Percentiles rank a stretch among this genome's conserved stretches.
Conservation (phyloP, 75 land plant genomes). For the Gnetum montanum region DNA sequence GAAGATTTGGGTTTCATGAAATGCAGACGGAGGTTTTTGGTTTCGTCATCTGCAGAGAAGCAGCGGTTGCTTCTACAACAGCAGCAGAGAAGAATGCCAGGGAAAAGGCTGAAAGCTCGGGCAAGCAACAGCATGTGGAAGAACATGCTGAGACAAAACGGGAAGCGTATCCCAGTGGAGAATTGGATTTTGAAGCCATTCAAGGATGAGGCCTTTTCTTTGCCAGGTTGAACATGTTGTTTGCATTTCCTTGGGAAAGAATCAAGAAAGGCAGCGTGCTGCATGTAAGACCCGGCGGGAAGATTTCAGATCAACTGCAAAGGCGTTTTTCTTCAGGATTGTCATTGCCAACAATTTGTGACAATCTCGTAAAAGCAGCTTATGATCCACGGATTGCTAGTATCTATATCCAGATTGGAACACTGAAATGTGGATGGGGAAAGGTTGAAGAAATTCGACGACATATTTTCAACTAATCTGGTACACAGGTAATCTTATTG, state of each 20-base stretch:
- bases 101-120: neutral
- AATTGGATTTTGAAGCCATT: slow-evolving; percentile 40
- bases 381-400: slow-evolving; percentile 90
- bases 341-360: slow-evolving; percentile 86
- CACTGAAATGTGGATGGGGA: slow-evolving; percentile 88
- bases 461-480: slow-evolving; percentile 76
- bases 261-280: slow-evolving; percentile 82
- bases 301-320: slow-evolving; percentile 87
- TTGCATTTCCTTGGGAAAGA: slow-evolving; percentile 85
- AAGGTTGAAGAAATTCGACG: slow-evolving; percentile 88
- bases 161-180: slow-evolving; percentile 64
- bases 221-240: slow-evolving; percentile 54
- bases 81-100: neutral
- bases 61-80: neutral
- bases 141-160: slow-evolving; percentile 9
- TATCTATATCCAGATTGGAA: slow-evolving; percentile 70
- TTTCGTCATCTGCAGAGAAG: no score
- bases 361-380: slow-evolving; percentile 83
- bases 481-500: no score
- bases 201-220: slow-evolving; percentile 48
- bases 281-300: slow-evolving; percentile 63
- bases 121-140: neutral
- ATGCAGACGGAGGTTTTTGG: no score
- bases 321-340: slow-evolving; percentile 66
- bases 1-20: no score